Conservation (phyloP, 1,284 basidiomycete genomes). For the Inonotus obliquus region DNA sequence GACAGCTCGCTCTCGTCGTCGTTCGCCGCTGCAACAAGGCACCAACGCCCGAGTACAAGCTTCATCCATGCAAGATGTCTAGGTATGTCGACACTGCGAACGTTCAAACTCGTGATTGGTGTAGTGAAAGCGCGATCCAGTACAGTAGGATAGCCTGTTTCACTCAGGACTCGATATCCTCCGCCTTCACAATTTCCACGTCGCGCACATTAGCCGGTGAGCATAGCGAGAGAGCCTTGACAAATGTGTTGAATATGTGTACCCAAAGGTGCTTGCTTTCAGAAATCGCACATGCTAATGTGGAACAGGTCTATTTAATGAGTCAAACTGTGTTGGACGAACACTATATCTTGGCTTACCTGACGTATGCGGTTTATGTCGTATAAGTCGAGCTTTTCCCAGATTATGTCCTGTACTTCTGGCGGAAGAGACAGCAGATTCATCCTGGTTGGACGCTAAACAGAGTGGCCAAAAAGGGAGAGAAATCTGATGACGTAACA, state of each 20-base stretch:
- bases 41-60: conserved; percentile 6
- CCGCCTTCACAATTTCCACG: background rate
- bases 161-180: conserved; percentile 2
- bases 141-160: background rate
- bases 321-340: too few relatives aligned
- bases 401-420: too few relatives aligned
- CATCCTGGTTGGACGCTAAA: too few relatives aligned
- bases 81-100: background rate
- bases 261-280: background rate
- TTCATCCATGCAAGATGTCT: conserved; percentile 1
- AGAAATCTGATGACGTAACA: too few relatives aligned
- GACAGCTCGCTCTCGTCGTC: background rate
- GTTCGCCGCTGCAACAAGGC: conserved; percentile 3
- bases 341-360: too few relatives aligned
- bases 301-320: background rate
- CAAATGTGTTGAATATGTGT: background rate
- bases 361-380: too few relatives aligned
- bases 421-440: too few relatives aligned
- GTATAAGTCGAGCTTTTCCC: too few relatives aligned
- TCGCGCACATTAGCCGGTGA: background rate
- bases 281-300: background rate
- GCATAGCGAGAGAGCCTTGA: background rate
- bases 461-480: too few relatives aligned
- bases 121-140: background rate
- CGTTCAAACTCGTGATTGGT: too few relatives aligned